These are phyloP conservation scores for Volvariella volvacea DNA, from an alignment of 1,284 basidiomycete species.

Conservation along the genomic window DNA sequence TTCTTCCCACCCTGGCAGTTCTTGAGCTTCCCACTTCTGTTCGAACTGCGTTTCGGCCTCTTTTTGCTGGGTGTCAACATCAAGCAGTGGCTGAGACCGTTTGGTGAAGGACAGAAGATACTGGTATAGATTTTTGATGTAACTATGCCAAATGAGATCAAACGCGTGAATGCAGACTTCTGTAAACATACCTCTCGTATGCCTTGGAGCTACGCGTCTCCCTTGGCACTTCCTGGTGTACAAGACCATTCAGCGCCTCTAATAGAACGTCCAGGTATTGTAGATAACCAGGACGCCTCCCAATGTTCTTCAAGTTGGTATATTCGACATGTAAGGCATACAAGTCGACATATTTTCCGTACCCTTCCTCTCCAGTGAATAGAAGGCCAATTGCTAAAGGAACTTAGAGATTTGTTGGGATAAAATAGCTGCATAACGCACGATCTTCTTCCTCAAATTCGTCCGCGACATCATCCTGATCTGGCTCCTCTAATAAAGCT, in stretches of 20 bases:
- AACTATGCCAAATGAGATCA: conserved; percentile 38
- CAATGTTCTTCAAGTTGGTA: conserved; percentile 83
- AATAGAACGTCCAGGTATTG: conserved; percentile 87
- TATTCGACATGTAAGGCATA: conserved; percentile 86
- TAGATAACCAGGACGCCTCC: conserved; percentile 79
- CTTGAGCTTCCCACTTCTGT: conserved; percentile 72
- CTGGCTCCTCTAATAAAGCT: conserved; percentile 68
- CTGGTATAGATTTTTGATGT: conserved; percentile 74
- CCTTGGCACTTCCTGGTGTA: conserved; percentile 69
- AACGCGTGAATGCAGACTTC: neutral
- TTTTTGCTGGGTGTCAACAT: conserved; percentile 66
- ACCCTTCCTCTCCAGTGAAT: conserved; percentile 94
- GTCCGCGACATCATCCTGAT: conserved; percentile 63
- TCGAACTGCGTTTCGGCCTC: conserved; percentile 70
- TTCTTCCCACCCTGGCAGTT: conserved; percentile 74
- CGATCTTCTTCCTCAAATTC: conserved; percentile 79
- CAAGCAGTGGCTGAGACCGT: conserved; percentile 83
- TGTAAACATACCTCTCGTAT: conserved; percentile 68
- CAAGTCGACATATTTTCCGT: conserved; percentile 92
- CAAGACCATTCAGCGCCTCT: conserved; percentile 41
- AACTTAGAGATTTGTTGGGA: conserved; percentile 11
- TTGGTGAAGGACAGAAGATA: conserved; percentile 87
- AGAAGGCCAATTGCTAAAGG: conserved; percentile 73
- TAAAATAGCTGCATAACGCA: conserved; percentile 30
- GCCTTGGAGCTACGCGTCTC: conserved; percentile 71